Conservation (phyloP, 1,284 basidiomycete species). For the Apiotrichum gracile region DNA sequence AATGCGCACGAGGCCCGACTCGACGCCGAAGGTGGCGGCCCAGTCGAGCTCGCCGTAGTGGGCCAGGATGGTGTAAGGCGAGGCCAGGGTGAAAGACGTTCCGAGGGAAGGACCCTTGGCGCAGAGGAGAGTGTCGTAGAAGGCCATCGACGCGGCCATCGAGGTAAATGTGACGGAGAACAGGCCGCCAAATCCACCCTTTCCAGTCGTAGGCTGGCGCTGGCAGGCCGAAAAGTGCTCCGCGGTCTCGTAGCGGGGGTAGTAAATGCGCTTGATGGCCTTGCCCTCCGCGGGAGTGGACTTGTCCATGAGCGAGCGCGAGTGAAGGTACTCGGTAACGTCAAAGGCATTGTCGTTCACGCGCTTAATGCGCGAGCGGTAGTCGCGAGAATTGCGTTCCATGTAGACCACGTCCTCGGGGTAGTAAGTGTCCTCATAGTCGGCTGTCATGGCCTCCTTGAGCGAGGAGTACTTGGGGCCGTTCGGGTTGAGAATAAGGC, state of each 20-base stretch:
- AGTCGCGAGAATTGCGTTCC: constrained; percentile 96
- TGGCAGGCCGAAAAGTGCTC: constrained; percentile 65
- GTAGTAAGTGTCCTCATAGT: constrained; percentile 84
- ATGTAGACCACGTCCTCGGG: constrained; percentile 91
- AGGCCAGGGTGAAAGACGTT: constrained; percentile 92
- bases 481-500: constrained; percentile 79
- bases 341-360: constrained; percentile 81
- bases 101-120: constrained; percentile 91
- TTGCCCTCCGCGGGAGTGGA: constrained; percentile 29
- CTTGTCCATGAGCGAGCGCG: constrained; percentile 51
- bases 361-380: constrained; percentile 64
- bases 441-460: constrained; percentile 56
- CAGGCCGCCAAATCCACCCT: constrained; percentile 80
- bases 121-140: constrained; percentile 79
- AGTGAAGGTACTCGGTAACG: constrained; percentile 71
- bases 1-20: constrained; percentile 74
- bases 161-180: constrained; percentile 86
- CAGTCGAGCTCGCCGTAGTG: constrained; percentile 89
- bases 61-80: constrained; percentile 87
- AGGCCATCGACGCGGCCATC: constrained; percentile 62
- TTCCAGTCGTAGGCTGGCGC: constrained; percentile 36
- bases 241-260: constrained; percentile 75
- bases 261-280: constrained; percentile 78
- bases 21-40: constrained; percentile 82
- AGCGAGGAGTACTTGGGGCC: constrained; percentile 62